Evolutionary conservation across 495 filamentous ascomycete genomes (phyloP).

Genomic region (Lophiotrema nucula): DNA sequence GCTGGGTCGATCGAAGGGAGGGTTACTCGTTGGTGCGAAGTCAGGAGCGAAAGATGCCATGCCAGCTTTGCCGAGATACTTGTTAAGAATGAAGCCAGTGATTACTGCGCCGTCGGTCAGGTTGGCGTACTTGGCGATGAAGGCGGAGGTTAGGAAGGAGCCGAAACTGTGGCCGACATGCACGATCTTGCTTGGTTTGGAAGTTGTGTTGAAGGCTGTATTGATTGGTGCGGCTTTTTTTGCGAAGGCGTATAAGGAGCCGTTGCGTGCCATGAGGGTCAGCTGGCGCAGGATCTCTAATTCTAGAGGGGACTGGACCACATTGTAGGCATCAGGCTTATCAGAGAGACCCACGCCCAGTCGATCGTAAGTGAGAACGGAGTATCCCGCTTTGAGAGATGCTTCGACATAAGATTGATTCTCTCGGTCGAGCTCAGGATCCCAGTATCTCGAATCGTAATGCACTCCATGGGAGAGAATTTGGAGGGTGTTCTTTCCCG

Average conservation of each 20-base stretch:
- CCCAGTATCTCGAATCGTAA: constrained; percentile 27
- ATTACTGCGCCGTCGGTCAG: constrained; percentile 37
- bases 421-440: constrained; percentile 11
- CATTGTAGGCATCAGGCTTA: constrained; percentile 18
- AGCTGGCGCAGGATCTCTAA: constrained; percentile 18
- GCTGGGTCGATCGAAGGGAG: constrained; percentile 17
- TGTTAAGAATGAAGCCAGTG: constrained; percentile 35
- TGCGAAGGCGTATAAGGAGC: constrained; percentile 9
- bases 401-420: constrained; percentile 16
- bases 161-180: constrained; percentile 17
- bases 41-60: constrained; percentile 26
- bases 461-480: constrained; percentile 25
- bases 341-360: constrained; percentile 24
- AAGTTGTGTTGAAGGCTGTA: constrained; percentile 1
- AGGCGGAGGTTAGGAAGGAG: constrained; percentile 13
- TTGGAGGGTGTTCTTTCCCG: constrained; percentile 5
- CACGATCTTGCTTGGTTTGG: constrained; percentile 20
- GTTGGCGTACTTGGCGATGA: constrained; percentile 29
- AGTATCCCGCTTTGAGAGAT: constrained; percentile 25
- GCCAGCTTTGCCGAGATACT: constrained; percentile 18
- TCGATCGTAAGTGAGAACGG: constrained; percentile 32
- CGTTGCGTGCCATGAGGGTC: constrained; percentile 25
- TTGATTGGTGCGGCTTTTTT: constrained; percentile 2
- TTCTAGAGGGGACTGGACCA: constrained; percentile 21
- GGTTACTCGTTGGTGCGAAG: constrained; percentile 33